A percentile compares a stretch with the other conserved stretches of the same genome.
Conservation (phyloP, 169 alveolate genomes). For the Cystoisospora suis region DNA sequence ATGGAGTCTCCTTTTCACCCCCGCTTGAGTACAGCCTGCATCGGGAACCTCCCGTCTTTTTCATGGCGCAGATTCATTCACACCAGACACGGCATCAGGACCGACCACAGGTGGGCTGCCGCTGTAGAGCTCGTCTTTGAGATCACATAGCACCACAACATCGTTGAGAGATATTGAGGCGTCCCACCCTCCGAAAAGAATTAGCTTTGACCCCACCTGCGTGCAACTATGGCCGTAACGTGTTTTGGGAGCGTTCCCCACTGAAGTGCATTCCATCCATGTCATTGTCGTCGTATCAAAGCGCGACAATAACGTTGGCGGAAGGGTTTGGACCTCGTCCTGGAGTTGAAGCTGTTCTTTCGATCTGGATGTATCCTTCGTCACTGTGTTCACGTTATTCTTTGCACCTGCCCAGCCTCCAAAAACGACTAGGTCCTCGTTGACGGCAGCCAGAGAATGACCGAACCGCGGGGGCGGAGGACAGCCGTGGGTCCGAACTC, state of each 20-base stretch:
- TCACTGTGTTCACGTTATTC: neutral
- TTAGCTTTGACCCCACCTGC: neutral
- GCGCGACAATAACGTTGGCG: neutral
- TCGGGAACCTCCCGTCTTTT: too few relatives aligned
- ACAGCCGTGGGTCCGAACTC: neutral
- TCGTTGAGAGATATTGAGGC: neutral
- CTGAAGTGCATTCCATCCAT: neutral
- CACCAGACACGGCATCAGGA: too few relatives aligned
- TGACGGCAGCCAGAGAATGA: neutral
- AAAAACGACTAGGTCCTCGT: neutral
- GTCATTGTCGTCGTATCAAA: neutral
- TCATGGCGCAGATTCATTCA: too few relatives aligned
- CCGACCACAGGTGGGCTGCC: neutral
- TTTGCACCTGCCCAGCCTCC: slow-evolving; percentile 24
- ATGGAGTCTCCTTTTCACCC: neutral
- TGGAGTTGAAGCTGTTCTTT: neutral
- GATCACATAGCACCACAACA: neutral
- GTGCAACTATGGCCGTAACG: slow-evolving; percentile 24
- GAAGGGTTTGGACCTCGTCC: neutral
- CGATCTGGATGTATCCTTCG: neutral
- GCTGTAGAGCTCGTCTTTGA: neutral
- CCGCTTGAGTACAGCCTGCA: too few relatives aligned
- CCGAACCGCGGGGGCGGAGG: slow-evolving; percentile 30
- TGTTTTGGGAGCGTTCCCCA: slow-evolving; percentile 15
- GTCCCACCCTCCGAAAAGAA: slow-evolving; percentile 31